Percentiles rank a stretch among this genome's conserved stretches.
Evolutionary conservation across 2,329 filamentous ascomycete genomes (phyloP).

Genomic region (Ambrosiella beaveri): DNA sequence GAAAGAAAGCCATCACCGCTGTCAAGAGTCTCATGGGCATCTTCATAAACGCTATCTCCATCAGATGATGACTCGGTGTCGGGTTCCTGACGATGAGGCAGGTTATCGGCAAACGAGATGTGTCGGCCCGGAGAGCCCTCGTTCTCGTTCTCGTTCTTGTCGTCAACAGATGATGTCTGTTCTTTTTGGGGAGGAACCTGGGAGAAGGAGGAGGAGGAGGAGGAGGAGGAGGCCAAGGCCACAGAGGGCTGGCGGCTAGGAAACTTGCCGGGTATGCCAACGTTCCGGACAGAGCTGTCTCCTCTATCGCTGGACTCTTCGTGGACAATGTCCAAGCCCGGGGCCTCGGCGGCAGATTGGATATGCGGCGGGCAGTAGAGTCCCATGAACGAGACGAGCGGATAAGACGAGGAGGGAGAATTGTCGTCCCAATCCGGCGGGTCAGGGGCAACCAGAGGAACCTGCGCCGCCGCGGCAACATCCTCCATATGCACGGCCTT

Average conservation of each 20-base stretch:
- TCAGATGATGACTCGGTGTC: constrained; percentile 23
- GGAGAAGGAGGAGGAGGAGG: neutral
- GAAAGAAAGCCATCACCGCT: constrained; percentile 45
- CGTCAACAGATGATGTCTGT: too few relatives aligned
- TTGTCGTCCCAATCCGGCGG: neutral
- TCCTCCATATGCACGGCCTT: neutral
- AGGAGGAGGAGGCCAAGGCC: too few relatives aligned
- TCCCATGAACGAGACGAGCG: neutral
- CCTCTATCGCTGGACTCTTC: neutral
- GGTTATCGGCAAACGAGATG: constrained; percentile 25
- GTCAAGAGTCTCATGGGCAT: constrained; percentile 59
- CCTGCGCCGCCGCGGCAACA: neutral
- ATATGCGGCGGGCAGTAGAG: neutral
- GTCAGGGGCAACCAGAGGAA: constrained; percentile 2
- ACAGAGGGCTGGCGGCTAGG: neutral
- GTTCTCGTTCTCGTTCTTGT: neutral
- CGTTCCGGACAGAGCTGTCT: neutral
- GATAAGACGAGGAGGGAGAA: neutral
- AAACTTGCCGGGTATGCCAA: neutral
- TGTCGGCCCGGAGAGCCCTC: neutral
- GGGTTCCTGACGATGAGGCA: constrained; percentile 13
- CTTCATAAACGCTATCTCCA: constrained; percentile 48
- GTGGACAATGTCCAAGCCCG: neutral
- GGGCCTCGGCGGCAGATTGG: neutral
- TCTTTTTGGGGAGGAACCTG: neutral